A percentile compares a stretch with the other conserved stretches of the same genome.
Evolutionary conservation across 257 asterid genomes (phyloP).

Genomic region (Solanum verrucosum): DNA sequence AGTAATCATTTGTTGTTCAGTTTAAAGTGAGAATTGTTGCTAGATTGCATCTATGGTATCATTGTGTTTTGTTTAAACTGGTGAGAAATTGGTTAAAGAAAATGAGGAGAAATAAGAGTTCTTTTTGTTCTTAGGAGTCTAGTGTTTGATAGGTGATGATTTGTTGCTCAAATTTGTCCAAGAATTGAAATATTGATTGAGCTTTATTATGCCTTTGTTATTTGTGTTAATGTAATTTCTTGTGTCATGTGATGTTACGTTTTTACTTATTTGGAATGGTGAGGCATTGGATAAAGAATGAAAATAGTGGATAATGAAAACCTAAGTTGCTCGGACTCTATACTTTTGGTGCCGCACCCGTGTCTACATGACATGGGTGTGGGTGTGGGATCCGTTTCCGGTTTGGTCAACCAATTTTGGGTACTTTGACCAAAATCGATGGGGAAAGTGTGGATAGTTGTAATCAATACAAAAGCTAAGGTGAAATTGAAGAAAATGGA

Average conservation of each 20-base stretch:
- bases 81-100: not conserved
- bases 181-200: not conserved
- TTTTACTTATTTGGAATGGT: not conserved
- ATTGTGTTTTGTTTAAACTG: not conserved
- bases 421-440: too few species aligned
- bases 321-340: too few species aligned
- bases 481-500: too few species aligned
- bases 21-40: not conserved
- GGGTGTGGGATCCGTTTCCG: too few species aligned
- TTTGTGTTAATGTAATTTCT: not conserved
- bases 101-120: not conserved
- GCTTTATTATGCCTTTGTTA: not conserved
- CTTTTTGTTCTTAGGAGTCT: not conserved
- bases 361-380: too few species aligned
- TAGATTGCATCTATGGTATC: not conserved
- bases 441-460: too few species aligned
- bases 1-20: not conserved
- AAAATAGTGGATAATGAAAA: not conserved
- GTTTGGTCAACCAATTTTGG: too few species aligned
- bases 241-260: not conserved
- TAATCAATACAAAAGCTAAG: too few species aligned
- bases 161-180: not conserved
- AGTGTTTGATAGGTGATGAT: not conserved
- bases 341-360: too few species aligned
- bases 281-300: not conserved